Evolutionary conservation across 2,329 filamentous ascomycete species (phyloP).

Genomic region (Aureobasidium pullulans): DNA sequence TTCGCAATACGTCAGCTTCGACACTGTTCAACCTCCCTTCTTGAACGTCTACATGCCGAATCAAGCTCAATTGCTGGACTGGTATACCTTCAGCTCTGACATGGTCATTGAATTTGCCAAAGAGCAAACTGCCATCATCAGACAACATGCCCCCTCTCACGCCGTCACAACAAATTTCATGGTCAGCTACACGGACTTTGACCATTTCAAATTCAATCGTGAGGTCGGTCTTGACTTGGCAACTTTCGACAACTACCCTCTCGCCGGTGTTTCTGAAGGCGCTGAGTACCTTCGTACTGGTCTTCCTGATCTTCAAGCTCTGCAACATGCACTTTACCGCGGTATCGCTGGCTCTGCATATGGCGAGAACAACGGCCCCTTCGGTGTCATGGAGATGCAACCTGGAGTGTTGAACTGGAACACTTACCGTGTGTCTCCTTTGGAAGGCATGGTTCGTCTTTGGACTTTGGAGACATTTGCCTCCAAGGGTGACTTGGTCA

Average conservation of each 20-base stretch:
- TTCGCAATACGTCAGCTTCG: constrained; percentile 20
- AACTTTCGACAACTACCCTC: constrained; percentile 20
- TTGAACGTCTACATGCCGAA: constrained; percentile 22
- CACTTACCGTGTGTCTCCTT: constrained; percentile 19
- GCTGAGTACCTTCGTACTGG: constrained; percentile 21
- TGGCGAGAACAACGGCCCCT: constrained; percentile 16
- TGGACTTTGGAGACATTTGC: constrained; percentile 22
- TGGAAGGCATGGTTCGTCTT: constrained; percentile 21
- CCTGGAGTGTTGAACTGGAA: constrained; percentile 22
- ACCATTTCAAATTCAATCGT: constrained; percentile 21
- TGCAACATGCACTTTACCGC: constrained; percentile 19
- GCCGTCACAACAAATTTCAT: constrained; percentile 21
- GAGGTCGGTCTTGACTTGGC: constrained; percentile 20
- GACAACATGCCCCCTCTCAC: constrained; percentile 18
- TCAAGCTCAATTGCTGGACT: constrained; percentile 21
- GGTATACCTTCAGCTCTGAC: constrained; percentile 22
- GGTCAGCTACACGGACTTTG: constrained; percentile 20
- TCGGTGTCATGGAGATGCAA: constrained; percentile 23
- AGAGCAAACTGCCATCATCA: constrained; percentile 19
- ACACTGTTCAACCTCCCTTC: constrained; percentile 20
- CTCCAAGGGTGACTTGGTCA: constrained; percentile 19
- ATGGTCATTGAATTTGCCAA: constrained; percentile 22
- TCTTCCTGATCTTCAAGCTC: constrained; percentile 19
- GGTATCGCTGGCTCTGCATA: constrained; percentile 19
- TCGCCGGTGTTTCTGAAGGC: constrained; percentile 18